Conservation (phyloP, 2,329 filamentous ascomycete genomes). For the Orbilia blumenaviensis region DNA sequence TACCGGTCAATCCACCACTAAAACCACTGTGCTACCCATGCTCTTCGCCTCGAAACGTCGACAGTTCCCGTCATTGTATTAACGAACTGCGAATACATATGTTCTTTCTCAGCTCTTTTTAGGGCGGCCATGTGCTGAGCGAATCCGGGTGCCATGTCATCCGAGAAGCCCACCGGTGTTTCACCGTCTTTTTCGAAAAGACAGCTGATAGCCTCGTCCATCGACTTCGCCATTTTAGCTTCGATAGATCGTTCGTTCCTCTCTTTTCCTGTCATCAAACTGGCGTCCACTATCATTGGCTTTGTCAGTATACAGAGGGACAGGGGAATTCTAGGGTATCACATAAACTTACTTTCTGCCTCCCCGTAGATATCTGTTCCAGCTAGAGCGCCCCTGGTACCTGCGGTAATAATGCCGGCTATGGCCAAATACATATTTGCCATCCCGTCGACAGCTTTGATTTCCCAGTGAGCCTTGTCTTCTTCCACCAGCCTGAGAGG, state of each 20-base stretch:
- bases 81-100: constrained; percentile 68
- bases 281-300: constrained; percentile 64
- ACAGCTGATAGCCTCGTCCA: constrained; percentile 68
- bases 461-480: constrained; percentile 74
- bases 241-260: constrained; percentile 67
- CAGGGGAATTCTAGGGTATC: neutral
- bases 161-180: constrained; percentile 61
- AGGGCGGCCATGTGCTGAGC: constrained; percentile 11
- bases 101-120: constrained; percentile 54
- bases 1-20: constrained; percentile 59
- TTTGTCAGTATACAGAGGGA: neutral
- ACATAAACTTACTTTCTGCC: constrained; percentile 64
- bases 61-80: constrained; percentile 68
- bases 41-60: constrained; percentile 63
- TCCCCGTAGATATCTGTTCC: constrained; percentile 63
- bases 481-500: constrained; percentile 73
- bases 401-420: constrained; percentile 70
- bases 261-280: constrained; percentile 64
- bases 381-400: constrained; percentile 67
- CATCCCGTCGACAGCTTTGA: constrained; percentile 79
- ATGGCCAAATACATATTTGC: constrained; percentile 80
- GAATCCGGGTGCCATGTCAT: constrained; percentile 62
- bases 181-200: constrained; percentile 63
- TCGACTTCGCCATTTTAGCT: constrained; percentile 66
- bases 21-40: constrained; percentile 74